These are phyloP conservation scores for Citrullus amarus DNA, from an alignment of 306 rosid genomes.

Conservation along the genomic window DNA sequence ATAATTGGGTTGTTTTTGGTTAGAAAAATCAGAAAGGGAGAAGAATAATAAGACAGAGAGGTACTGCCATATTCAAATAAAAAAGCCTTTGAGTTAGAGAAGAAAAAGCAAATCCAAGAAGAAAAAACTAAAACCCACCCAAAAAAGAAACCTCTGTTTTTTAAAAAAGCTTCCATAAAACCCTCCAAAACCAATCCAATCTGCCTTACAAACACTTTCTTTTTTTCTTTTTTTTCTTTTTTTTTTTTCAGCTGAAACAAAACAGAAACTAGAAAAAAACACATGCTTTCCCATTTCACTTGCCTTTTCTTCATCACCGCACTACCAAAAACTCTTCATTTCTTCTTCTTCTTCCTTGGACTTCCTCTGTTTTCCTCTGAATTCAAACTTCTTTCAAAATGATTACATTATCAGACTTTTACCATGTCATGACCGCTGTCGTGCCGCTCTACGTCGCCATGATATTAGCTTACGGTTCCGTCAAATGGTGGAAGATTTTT, in stretches of 20 bases:
- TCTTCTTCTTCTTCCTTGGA: conserved; percentile 14
- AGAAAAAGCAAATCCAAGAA: no score
- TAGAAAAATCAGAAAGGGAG: no score
- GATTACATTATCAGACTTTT: conserved; percentile 60
- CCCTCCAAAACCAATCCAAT: neutral
- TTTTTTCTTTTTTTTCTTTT: neutral
- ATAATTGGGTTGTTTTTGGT: no score
- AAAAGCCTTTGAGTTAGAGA: no score
- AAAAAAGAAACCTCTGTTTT: no score
- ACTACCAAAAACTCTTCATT: conserved; percentile 7
- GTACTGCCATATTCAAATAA: no score
- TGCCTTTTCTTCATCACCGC: conserved; percentile 4
- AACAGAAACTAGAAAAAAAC: conserved; percentile 20
- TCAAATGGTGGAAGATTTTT: conserved; percentile 91
- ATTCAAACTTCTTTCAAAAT: conserved; percentile 15
- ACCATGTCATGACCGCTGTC: conserved; percentile 88
- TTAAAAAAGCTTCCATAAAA: neutral
- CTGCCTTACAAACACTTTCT: no score
- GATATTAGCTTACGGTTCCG: conserved; percentile 79
- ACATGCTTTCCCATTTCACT: conserved; percentile 44
- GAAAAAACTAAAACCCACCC: no score
- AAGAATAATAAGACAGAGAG: no score
- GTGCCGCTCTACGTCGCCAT: conserved; percentile 86
- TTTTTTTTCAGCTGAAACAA: neutral
- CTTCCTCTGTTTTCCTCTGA: neutral